Conservation (phyloP, 2,329 filamentous ascomycete genomes). For the Corynespora cassiicola region DNA sequence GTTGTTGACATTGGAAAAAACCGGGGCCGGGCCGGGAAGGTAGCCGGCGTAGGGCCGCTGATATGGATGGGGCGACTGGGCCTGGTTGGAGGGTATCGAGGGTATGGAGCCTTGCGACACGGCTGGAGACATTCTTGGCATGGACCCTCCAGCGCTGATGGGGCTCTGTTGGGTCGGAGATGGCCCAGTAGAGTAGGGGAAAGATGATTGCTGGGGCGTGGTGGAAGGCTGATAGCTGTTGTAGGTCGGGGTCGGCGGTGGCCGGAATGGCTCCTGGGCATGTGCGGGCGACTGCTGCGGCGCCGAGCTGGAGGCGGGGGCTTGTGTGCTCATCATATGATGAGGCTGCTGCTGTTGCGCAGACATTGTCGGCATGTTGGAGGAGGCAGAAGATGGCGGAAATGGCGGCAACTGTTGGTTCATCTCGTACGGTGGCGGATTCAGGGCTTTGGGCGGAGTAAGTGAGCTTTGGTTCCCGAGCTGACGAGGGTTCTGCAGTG, state of each 20-base stretch:
- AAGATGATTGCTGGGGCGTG: constrained; percentile 56
- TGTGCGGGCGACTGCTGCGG: constrained; percentile 60
- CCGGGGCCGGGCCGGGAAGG: constrained; percentile 63
- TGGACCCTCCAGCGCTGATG: constrained; percentile 52
- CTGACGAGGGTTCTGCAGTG: constrained; percentile 57
- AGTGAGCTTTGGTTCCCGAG: constrained; percentile 65
- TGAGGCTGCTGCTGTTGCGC: constrained; percentile 51
- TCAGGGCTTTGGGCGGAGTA: constrained; percentile 66
- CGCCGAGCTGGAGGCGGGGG: constrained; percentile 45
- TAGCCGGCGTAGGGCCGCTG: constrained; percentile 53
- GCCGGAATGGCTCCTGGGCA: constrained; percentile 65
- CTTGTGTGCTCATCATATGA: constrained; percentile 57
- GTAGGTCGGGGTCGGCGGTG: constrained; percentile 68
- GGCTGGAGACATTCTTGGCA: constrained; percentile 61
- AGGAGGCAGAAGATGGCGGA: constrained; percentile 61
- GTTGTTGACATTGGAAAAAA: constrained; percentile 80
- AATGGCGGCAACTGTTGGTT: constrained; percentile 67
- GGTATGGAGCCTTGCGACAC: constrained; percentile 52
- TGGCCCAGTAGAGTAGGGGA: constrained; percentile 57
- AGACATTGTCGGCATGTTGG: constrained; percentile 53
- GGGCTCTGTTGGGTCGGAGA: constrained; percentile 59
- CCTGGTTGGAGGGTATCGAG: constrained; percentile 56
- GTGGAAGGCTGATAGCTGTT: constrained; percentile 64
- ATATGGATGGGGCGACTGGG: constrained; percentile 56
- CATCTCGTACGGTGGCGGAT: constrained; percentile 71